phyloP scores from a whole-genome alignment of 176 grass and related monocot genomes.

The Areca catechu region DNA sequence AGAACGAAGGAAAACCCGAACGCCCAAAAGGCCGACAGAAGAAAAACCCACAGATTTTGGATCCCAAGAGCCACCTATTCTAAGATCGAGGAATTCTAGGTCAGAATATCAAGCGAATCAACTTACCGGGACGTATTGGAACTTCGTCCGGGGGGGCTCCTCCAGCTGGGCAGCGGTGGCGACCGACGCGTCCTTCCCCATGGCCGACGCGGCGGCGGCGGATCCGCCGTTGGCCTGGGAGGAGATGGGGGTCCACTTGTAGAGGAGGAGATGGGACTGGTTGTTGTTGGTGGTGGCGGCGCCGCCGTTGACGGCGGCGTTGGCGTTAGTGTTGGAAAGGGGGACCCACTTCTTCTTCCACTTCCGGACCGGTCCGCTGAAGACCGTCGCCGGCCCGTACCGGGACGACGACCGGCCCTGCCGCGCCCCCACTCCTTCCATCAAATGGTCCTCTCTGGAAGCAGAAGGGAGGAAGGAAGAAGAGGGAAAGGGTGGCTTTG shows the following conservation, averaged over 20 bases:
- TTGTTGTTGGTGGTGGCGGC: constrained; percentile 3
- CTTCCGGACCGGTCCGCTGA: constrained; percentile 22
- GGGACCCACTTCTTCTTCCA: constrained; percentile 43
- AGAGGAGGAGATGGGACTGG: constrained; percentile 39
- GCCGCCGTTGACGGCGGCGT: constrained; percentile 15
- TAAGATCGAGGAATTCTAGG: too few species aligned
- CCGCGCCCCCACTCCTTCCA: too few species aligned
- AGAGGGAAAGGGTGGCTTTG: too few species aligned
- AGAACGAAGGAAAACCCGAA: not conserved
- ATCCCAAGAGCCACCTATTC: too few species aligned
- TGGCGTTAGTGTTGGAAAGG: constrained; percentile 20
- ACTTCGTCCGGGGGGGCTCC: constrained; percentile 24
- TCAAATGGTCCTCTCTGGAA: too few species aligned
- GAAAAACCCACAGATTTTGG: too few species aligned
- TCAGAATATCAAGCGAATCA: too few species aligned
- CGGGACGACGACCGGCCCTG: not conserved
- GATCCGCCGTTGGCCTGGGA: constrained; percentile 24
- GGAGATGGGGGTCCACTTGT: constrained; percentile 44
- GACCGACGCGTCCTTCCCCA: not conserved
- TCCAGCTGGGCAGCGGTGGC: constrained; percentile 37
- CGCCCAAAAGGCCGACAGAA: too few species aligned
- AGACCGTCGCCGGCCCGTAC: constrained; percentile 27
- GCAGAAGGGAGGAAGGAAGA: too few species aligned
- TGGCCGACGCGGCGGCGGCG: not conserved
- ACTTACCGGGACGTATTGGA: constrained; percentile 23